Percentiles rank a stretch among this genome's conserved stretches.
Evolutionary conservation across 345 rosid species (phyloP).

Genomic region (Carallia pectinifolia): DNA sequence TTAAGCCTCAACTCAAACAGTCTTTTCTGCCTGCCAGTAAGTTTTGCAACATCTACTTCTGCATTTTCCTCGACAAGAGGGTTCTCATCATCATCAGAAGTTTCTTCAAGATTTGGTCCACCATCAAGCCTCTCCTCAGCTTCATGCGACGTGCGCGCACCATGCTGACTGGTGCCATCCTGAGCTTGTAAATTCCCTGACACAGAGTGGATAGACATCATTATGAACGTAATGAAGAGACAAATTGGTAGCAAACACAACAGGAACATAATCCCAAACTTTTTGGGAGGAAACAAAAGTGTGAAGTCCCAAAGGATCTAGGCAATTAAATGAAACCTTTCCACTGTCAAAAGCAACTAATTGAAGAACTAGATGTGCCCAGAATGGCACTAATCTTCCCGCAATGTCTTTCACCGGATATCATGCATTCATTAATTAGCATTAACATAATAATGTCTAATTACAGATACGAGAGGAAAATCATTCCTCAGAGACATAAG

Average conservation of each 20-base stretch:
- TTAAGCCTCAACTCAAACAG: slow-evolving; percentile 79
- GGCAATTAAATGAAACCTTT: too few species aligned
- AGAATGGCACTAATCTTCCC: too few species aligned
- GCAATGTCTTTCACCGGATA: too few species aligned
- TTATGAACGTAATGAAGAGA: background rate
- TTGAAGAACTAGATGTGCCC: too few species aligned
- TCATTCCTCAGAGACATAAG: too few species aligned
- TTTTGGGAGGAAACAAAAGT: background rate
- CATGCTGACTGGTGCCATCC: slow-evolving; percentile 16
- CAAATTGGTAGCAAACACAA: background rate
- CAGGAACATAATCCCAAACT: background rate
- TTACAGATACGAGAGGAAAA: too few species aligned
- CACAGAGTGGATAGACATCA: background rate
- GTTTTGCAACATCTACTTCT: slow-evolving; percentile 57
- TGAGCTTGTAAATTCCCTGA: background rate
- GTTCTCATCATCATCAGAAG: slow-evolving; percentile 35
- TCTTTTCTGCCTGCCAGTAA: slow-evolving; percentile 82
- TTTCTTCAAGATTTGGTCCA: slow-evolving; percentile 32
- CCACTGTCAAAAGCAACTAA: too few species aligned
- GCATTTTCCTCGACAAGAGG: slow-evolving; percentile 37
- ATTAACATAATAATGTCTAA: too few species aligned
- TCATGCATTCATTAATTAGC: too few species aligned
- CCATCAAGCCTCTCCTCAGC: slow-evolving; percentile 22
- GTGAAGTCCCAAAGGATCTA: too few species aligned
- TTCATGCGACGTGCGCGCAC: slow-evolving; percentile 19